These are phyloP conservation scores for Garcileccinum viscosum DNA, from an alignment of 1,284 basidiomycete species.

Conservation along the genomic window DNA sequence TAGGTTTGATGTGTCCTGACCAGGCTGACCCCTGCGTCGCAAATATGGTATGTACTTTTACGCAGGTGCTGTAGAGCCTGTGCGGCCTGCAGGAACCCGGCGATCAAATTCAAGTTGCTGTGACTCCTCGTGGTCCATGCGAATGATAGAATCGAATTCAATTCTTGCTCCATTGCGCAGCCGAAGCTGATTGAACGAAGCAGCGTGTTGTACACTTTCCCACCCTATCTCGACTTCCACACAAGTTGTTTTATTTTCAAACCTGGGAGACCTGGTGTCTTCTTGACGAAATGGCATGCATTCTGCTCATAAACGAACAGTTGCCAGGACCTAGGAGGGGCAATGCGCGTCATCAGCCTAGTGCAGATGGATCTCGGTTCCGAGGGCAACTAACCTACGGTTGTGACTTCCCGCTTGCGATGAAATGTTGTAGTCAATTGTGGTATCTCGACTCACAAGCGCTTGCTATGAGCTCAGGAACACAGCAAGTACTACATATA, in stretches of 20 bases:
- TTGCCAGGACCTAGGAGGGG: neutral
- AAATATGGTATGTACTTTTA: neutral
- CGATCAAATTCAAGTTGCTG: neutral
- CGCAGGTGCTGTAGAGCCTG: neutral
- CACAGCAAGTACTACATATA: slow-evolving; percentile 28
- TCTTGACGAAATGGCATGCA: neutral
- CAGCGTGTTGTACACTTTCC: neutral
- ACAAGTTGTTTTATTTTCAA: no score
- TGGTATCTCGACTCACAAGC: no score
- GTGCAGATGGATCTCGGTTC: neutral
- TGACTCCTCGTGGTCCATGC: neutral
- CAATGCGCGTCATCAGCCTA: no score
- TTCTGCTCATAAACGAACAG: neutral
- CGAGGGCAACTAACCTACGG: neutral
- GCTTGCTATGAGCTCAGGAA: no score
- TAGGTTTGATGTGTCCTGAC: no score
- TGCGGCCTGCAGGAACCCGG: neutral
- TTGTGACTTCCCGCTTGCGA: neutral
- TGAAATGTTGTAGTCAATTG: neutral
- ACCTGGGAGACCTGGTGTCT: neutral
- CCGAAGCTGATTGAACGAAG: neutral
- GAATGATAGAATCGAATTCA: neutral
- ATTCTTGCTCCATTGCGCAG: no score
- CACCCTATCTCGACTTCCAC: no score
- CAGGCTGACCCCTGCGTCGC: no score